Percentiles rank a stretch among this genome's conserved stretches.
These are phyloP conservation scores for Phlebopus sp. DNA, from an alignment of 1,284 basidiomycete genomes.

Conservation along the genomic window DNA sequence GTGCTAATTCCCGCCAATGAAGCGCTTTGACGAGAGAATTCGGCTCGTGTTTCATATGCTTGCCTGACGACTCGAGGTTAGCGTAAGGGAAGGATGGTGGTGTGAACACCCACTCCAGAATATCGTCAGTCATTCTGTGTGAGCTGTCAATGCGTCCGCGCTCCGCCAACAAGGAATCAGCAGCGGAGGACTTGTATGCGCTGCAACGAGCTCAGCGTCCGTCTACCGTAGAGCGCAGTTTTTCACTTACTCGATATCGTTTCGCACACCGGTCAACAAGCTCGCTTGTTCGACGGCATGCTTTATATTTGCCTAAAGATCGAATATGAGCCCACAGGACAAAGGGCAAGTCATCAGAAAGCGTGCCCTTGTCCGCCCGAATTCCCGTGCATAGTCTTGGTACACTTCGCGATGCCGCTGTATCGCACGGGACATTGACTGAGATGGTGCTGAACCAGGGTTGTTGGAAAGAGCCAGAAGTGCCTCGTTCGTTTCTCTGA, in stretches of 20 bases:
- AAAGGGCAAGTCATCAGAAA: background rate
- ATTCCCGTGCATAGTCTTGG: conserved; percentile 84
- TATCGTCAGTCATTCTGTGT: conserved; percentile 92
- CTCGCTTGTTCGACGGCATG: conserved; percentile 84
- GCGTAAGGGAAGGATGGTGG: conserved; percentile 6
- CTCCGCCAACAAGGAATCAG: conserved; percentile 87
- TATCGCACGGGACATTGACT: conserved; percentile 85
- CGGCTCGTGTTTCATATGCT: conserved; percentile 96
- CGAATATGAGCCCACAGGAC: conserved; percentile 2
- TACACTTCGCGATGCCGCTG: conserved; percentile 90
- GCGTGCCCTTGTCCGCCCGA: conserved; percentile 75
- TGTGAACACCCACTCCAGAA: conserved; percentile 67
- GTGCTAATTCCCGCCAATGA: conserved; percentile 77
- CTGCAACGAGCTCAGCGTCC: conserved; percentile 35
- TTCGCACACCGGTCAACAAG: conserved; percentile 86
- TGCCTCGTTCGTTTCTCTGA: conserved; percentile 81
- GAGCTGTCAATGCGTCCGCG: conserved; percentile 87
- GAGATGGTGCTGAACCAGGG: conserved; percentile 66
- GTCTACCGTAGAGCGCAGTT: background rate
- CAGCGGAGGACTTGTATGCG: conserved; percentile 85
- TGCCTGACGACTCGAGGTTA: conserved; percentile 54
- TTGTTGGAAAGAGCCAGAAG: conserved; percentile 67
- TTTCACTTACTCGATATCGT: conserved; percentile 84
- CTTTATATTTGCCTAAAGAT: conserved; percentile 72
- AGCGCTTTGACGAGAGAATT: conserved; percentile 84